Percentiles rank a stretch among this genome's conserved stretches.
phyloP scores from a whole-genome alignment of 441 rosid genomes.

The Populus trichocarpa region DNA sequence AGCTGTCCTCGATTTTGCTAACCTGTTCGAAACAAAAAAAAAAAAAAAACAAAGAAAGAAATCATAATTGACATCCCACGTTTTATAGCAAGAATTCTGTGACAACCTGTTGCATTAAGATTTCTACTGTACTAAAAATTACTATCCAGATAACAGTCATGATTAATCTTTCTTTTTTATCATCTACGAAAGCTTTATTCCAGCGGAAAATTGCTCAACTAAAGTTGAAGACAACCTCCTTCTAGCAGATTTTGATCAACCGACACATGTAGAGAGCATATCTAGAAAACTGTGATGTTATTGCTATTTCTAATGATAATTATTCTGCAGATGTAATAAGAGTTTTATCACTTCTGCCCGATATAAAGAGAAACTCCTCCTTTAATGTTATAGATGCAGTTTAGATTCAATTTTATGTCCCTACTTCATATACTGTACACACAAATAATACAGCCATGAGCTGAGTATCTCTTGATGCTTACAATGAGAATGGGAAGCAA shows the following conservation, averaged over 20 bases:
- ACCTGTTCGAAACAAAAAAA: conserved; percentile 3
- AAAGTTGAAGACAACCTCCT: background rate
- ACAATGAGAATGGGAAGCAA: conserved; percentile 68
- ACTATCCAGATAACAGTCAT: background rate
- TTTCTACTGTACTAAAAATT: background rate
- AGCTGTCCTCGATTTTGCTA: conserved; percentile 30
- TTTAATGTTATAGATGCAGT: background rate
- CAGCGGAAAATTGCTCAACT: background rate
- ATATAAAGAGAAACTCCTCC: background rate
- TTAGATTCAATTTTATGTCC: background rate
- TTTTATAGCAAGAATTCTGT: background rate
- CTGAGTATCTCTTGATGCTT: conserved; percentile 14
- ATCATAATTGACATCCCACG: background rate
- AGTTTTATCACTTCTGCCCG: background rate
- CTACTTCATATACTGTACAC: background rate
- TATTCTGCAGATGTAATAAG: background rate
- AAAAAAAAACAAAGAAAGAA: background rate
- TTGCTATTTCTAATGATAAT: background rate
- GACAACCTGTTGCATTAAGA: background rate
- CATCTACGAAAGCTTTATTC: background rate
- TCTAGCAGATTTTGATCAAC: background rate
- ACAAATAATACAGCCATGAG: background rate
- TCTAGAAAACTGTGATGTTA: background rate
- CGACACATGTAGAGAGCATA: background rate
- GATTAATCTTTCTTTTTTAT: background rate